Base-by-base conservation (phyloP, 805 yeast species). In the Saccharomycopsis microspora region DNA sequence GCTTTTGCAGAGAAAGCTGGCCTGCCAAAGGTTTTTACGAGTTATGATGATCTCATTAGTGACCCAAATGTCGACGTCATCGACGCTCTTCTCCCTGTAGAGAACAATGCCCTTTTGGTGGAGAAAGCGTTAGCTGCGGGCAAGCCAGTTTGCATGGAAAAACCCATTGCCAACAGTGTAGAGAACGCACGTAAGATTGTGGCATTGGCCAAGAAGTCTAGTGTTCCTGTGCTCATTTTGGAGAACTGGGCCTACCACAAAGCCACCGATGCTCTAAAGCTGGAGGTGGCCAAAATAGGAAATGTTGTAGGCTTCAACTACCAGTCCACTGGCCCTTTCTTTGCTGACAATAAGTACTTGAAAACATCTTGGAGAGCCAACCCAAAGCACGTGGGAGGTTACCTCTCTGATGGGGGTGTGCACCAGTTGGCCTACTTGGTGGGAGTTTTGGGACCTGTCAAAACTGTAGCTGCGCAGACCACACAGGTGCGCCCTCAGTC, bases 331-430 rank as follows among this genome's bases (percentile, higher is more conserved):
- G 93, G 93, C 31, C 76, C 86, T 6, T 85, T 80, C 69, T 72
- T 75, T 55, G 68, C 67, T 32, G 58, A 66, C 48, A 79, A 74
- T 65, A 76, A 81, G 59, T 85, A 83, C 59, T 60, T 78, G 51
- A 62, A 67, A 28, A 89, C 97, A 1, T 47, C 80, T 10, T 90
- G 97, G 97, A 82, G 97, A 72, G 77, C 75, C 61, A 71, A 80
- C 43, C 97, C 97, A 33, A 81, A 86, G 64, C 97, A 90, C 61
- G 75, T 88, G 55, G 97, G 97, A 47, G 97, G 97, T 0, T 89
- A 71, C 65, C 69, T 90, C 57, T 81, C 90, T 50, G 97, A 90
- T 59, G 97, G 96, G 59, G 97, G 97, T 61, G 97, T 90, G 29
- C 97, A 90, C 65, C 97, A 89, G 64, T 68, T 89, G 62, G 96